Base-by-base conservation (phyloP, 1,284 basidiomycete genomes). In the Coniferiporia sulphurascens region DNA sequence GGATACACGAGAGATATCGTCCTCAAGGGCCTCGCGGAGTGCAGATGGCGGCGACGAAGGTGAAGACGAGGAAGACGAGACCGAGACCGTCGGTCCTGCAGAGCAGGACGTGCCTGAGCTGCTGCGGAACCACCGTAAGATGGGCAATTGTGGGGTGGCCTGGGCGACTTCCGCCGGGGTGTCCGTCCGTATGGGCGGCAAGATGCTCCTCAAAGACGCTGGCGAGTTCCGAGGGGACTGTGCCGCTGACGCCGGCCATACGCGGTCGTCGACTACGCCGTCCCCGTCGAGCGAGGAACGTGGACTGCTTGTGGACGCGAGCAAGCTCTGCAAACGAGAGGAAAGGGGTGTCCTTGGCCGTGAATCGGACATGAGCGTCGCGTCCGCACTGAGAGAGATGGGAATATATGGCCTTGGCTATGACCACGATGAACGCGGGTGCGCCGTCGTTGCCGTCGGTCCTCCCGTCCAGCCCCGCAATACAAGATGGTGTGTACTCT, bases 51-150 rank as follows among this genome's bases (percentile, higher is more conserved):
- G 59, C 7, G 61, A 70, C 48, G 56, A 74, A 61, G 6, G 67
- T 66, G 49, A 68, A 65, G 51, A 32, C 70, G 69, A 21, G 68
- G 66, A 9, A 72, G 70, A 3, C 71, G 65, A 0, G 69, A 65
- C 21, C 71, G 65, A 0, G 69, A 65, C 21, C 68, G 59, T 2
- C 32, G 36, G n/a, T 15, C 8, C 9, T n/a, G n/a, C n/a, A n/a
- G n/a, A n/a, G n/a, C n/a, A n/a, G n/a, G n/a, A n/a, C n/a, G n/a
- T n/a, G n/a, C n/a, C n/a, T 8, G 53, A 48, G 36, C 54, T 46
- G 43, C 67, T 68, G 55, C 74, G 70, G 53, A 78, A 69, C 81
- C 82, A 84, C 59, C 79, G 78, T n/a, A 83, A 69, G 58, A 81
- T 68, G 13, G 80, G 82, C 32, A 64, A 61, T 1, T 65, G 57